Evolutionary conservation across 2,329 filamentous ascomycete genomes (phyloP).

Genomic region (Fusarium sp.): DNA sequence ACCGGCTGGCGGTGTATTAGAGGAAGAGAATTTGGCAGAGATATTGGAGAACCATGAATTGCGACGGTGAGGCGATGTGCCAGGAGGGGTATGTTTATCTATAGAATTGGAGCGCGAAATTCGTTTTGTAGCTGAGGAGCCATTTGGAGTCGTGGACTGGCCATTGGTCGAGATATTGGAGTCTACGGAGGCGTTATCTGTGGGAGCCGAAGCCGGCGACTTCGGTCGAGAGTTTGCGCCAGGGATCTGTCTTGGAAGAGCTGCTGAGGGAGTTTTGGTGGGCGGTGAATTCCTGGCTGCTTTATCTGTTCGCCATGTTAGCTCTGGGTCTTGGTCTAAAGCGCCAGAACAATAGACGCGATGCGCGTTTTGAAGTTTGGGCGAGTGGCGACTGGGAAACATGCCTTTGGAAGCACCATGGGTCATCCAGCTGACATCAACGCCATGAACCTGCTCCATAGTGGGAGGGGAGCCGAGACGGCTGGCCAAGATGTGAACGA

Average conservation of each 20-base stretch:
- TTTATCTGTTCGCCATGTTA: slow-evolving; percentile 42
- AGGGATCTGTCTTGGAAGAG: slow-evolving; percentile 48
- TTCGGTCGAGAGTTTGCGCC: slow-evolving; percentile 41
- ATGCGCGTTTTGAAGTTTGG: slow-evolving; percentile 24
- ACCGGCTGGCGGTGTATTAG: slow-evolving; percentile 48
- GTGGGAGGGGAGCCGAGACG: slow-evolving; percentile 39
- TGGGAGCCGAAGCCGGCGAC: slow-evolving; percentile 40
- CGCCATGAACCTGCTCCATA: slow-evolving; percentile 83
- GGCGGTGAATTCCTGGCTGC: slow-evolving; percentile 43
- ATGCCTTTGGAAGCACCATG: slow-evolving; percentile 85
- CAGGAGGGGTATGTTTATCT: slow-evolving; percentile 45
- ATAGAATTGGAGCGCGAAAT: slow-evolving; percentile 48
- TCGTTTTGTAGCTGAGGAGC: slow-evolving; percentile 37
- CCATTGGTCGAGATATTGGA: slow-evolving; percentile 28
- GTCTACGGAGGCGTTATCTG: slow-evolving; percentile 32
- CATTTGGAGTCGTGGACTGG: slow-evolving; percentile 39
- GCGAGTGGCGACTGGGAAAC: slow-evolving; percentile 45
- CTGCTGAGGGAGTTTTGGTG: slow-evolving; percentile 36
- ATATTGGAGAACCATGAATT: slow-evolving; percentile 94
- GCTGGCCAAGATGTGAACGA: slow-evolving; percentile 3
- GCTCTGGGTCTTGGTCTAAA: not conserved
- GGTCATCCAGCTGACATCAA: slow-evolving; percentile 90
- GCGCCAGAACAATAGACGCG: not conserved
- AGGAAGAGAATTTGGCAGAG: slow-evolving; percentile 88
- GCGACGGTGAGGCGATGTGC: slow-evolving; percentile 61